phyloP scores from a whole-genome alignment of 2,329 filamentous ascomycete genomes.

The Alternaria tenuissima region DNA sequence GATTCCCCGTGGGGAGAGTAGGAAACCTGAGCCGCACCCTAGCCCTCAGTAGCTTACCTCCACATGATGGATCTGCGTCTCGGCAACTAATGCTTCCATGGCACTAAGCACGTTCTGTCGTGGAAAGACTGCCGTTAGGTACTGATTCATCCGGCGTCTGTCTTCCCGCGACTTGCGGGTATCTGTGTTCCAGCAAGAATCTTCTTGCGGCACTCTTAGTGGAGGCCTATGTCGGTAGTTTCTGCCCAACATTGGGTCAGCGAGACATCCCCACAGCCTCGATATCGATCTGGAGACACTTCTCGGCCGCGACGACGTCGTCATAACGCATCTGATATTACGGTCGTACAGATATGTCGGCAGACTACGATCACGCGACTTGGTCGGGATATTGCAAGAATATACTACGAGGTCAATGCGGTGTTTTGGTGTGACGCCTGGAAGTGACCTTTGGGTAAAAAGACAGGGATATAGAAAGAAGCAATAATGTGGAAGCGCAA shows the following conservation, averaged over 20 bases:
- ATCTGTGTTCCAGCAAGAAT: conserved; percentile 23
- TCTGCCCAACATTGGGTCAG: conserved; percentile 15
- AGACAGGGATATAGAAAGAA: conserved; percentile 21
- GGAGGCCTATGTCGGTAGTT: conserved; percentile 25
- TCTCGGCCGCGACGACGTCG: conserved; percentile 5
- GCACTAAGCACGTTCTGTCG: conserved; percentile 23
- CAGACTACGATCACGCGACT: conserved; percentile 18
- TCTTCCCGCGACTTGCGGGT: conserved; percentile 15
- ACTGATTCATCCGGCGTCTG: conserved; percentile 21
- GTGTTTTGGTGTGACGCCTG: conserved; percentile 8
- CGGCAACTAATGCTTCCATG: conserved; percentile 28
- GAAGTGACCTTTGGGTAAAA: conserved; percentile 12
- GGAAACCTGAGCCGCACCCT: conserved; percentile 3
- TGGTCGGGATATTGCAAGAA: conserved; percentile 16
- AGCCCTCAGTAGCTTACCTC: conserved; percentile 4
- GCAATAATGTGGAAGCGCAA: conserved; percentile 12
- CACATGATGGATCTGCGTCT: conserved; percentile 18
- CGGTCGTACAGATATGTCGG: conserved; percentile 14
- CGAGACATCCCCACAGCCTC: conserved; percentile 8
- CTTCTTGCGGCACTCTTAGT: conserved; percentile 20
- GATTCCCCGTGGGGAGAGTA: conserved; percentile 17
- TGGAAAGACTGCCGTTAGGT: conserved; percentile 12
- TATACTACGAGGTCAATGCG: conserved; percentile 20
- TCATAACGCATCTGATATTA: conserved; percentile 16
- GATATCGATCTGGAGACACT: conserved; percentile 12